Percentiles rank a stretch among this genome's conserved stretches.
These are phyloP conservation scores for Rhytidhysteron rufulum DNA, from an alignment of 2,329 filamentous ascomycete genomes.

Conservation along the genomic window DNA sequence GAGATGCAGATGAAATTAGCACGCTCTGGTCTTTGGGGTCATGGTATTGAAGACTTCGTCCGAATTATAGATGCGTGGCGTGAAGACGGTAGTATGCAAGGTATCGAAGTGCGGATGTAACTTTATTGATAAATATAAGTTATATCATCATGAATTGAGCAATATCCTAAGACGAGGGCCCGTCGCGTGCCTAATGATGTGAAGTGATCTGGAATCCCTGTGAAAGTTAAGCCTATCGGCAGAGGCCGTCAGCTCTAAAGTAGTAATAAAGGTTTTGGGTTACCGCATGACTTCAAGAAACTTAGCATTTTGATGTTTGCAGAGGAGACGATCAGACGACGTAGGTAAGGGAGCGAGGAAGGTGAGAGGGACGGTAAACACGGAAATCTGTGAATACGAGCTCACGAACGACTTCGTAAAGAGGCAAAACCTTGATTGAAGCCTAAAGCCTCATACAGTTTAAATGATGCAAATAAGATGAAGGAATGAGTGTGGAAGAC, in stretches of 20 bases:
- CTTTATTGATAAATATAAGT: background rate
- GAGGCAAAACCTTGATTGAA: too few species aligned
- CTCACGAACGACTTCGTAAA: too few species aligned
- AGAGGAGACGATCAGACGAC: too few species aligned
- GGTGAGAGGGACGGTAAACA: too few species aligned
- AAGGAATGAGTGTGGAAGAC: too few species aligned
- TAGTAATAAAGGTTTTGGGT: too few species aligned
- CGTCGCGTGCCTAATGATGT: background rate
- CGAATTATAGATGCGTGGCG: slow-evolving; percentile 13
- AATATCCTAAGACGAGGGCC: background rate
- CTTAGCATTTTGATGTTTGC: too few species aligned
- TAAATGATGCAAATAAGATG: too few species aligned
- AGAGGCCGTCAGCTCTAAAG: background rate
- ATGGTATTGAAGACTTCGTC: slow-evolving; percentile 15
- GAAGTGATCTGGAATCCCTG: background rate
- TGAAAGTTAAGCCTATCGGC: background rate
- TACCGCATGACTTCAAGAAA: too few species aligned
- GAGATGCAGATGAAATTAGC: slow-evolving; percentile 14
- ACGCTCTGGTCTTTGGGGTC: slow-evolving; percentile 14
- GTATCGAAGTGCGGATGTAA: background rate
- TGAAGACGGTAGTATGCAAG: slow-evolving; percentile 6
- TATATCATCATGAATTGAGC: background rate
- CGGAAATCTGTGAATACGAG: too few species aligned
- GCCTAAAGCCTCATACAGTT: too few species aligned
- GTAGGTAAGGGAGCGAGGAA: too few species aligned